Percentiles rank a stretch among this genome's conserved stretches.
phyloP scores from a whole-genome alignment of 2,329 filamentous ascomycete species.

The Pochonia chlamydosporia region DNA sequence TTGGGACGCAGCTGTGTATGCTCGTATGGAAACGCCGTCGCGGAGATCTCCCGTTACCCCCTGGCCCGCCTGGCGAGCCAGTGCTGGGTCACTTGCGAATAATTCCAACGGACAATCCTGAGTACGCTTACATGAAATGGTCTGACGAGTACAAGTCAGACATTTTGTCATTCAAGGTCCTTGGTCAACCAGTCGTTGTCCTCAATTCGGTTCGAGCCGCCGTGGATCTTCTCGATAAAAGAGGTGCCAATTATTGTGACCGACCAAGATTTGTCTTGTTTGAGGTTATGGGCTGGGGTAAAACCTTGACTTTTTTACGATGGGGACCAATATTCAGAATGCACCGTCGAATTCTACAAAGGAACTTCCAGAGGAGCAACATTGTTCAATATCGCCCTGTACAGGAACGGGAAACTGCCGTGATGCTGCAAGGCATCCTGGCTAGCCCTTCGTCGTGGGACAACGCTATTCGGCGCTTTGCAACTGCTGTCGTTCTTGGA shows the following conservation, averaged over 20 bases:
- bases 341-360: constrained; percentile 38
- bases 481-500: constrained; percentile 33
- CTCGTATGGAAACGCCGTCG: constrained; percentile 1
- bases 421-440: constrained; percentile 24
- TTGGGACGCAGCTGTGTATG: neutral
- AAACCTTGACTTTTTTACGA: constrained; percentile 38
- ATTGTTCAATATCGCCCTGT: constrained; percentile 27
- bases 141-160: constrained; percentile 44
- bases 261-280: constrained; percentile 38
- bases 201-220: constrained; percentile 38
- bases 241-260: constrained; percentile 38
- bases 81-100: constrained; percentile 39
- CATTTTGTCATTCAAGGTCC: constrained; percentile 25
- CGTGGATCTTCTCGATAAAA: constrained; percentile 37
- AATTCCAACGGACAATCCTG: constrained; percentile 28
- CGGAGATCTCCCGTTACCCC: constrained; percentile 20
- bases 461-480: constrained; percentile 28
- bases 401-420: constrained; percentile 27
- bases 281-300: constrained; percentile 39
- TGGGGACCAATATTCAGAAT: constrained; percentile 36
- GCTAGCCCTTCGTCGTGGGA: constrained; percentile 30
- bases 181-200: constrained; percentile 32
- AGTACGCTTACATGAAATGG: constrained; percentile 24
- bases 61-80: constrained; percentile 27
- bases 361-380: constrained; percentile 33